Conservation (phyloP, 768 basidiomycete species). For the Lactarius trivialis region DNA sequence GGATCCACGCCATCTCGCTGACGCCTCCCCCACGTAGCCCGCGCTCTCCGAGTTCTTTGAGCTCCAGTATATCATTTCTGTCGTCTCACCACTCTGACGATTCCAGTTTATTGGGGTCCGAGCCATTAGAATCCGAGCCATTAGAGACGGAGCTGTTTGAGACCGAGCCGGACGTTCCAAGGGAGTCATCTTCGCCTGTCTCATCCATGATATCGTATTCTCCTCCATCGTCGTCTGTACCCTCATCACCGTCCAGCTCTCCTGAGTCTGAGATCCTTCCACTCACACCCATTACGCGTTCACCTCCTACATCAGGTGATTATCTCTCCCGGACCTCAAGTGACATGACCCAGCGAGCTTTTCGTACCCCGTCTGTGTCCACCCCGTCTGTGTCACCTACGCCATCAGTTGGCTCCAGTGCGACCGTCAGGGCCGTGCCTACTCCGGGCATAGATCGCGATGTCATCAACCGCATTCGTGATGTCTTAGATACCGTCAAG, state of each 20-base stretch:
- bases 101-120: slow-evolving; percentile 38
- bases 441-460: slow-evolving; percentile 28
- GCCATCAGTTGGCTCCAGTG: slow-evolving; percentile 33
- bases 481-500: slow-evolving; percentile 50
- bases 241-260: slow-evolving; percentile 29
- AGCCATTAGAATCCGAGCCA: slow-evolving; percentile 24
- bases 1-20: slow-evolving; percentile 31
- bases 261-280: slow-evolving; percentile 12
- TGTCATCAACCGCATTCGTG: slow-evolving; percentile 42
- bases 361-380: slow-evolving; percentile 30
- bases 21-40: slow-evolving; percentile 40
- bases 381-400: slow-evolving; percentile 34
- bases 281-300: slow-evolving; percentile 14
- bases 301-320: slow-evolving; percentile 27
- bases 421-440: slow-evolving; percentile 28
- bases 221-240: slow-evolving; percentile 34
- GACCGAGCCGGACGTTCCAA: slow-evolving; percentile 25
- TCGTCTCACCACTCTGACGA: slow-evolving; percentile 75
- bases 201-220: slow-evolving; percentile 22
- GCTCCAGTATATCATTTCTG: slow-evolving; percentile 38
- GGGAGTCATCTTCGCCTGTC: neutral
- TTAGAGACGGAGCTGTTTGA: slow-evolving; percentile 35
- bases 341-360: slow-evolving; percentile 1
- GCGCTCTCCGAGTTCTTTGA: slow-evolving; percentile 36
- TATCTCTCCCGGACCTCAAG: slow-evolving; percentile 36